phyloP scores from a whole-genome alignment of 78 protist species.

The Trichosphaerium sp. region DNA sequence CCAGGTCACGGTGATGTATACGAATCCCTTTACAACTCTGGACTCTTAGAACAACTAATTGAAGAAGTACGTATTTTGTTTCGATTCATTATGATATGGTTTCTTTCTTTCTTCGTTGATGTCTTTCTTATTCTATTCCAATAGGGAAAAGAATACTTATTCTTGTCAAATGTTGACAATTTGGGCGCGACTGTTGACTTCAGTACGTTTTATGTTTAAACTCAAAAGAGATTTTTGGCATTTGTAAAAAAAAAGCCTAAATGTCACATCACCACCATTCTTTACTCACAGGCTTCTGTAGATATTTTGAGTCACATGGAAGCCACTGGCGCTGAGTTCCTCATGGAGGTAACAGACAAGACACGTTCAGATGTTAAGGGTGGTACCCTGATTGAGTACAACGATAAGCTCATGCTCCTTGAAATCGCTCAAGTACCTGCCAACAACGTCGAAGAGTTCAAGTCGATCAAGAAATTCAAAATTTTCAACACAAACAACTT shows the following conservation, averaged over 20 bases:
- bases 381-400: constrained; percentile 81
- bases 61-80: too few relatives aligned
- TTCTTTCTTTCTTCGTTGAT: too few relatives aligned
- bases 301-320: constrained; percentile 37
- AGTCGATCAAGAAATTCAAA: constrained; percentile 75
- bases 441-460: constrained; percentile 75
- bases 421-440: constrained; percentile 91
- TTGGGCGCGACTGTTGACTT: constrained; percentile 94
- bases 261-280: too few relatives aligned
- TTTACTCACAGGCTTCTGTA: neutral
- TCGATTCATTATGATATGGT: too few relatives aligned
- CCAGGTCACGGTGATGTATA: constrained; percentile 96
- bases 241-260: neutral
- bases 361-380: constrained; percentile 96
- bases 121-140: constrained; percentile 1
- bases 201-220: too few relatives aligned
- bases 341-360: constrained; percentile 90
- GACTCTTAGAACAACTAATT: constrained; percentile 53
- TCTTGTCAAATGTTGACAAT: constrained; percentile 95
- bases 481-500: constrained; percentile 97
- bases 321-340: constrained; percentile 1
- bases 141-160: constrained; percentile 82
- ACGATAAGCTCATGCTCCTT: constrained; percentile 57
- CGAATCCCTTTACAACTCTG: constrained; percentile 44
- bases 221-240: too few relatives aligned